phyloP scores from a whole-genome alignment of 768 basidiomycete species.

The Xerocomellus dryophilus region DNA sequence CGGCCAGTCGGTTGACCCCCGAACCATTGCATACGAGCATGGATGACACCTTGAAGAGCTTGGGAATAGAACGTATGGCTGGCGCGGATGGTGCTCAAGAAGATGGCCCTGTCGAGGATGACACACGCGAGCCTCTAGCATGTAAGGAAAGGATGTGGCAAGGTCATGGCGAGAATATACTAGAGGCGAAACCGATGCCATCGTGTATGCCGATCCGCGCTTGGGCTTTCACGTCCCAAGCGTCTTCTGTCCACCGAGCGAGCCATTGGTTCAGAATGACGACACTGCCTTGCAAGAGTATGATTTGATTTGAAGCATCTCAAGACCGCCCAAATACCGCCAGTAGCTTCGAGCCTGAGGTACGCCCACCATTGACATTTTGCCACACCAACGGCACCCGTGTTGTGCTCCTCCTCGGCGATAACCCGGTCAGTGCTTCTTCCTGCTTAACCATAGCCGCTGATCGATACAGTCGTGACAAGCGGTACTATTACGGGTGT shows the following conservation, averaged over 20 bases:
- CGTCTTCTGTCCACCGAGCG: constrained; percentile 30
- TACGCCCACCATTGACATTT: constrained; percentile 36
- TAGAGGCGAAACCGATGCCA: constrained; percentile 23
- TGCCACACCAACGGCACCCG: constrained; percentile 20
- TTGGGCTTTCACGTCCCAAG: constrained; percentile 20
- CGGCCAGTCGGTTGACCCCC: constrained; percentile 39
- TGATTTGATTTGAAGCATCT: too few species aligned
- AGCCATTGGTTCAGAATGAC: constrained; percentile 30
- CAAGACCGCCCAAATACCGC: too few species aligned
- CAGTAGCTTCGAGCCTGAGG: constrained; percentile 31
- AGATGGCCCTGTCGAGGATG: constrained; percentile 22
- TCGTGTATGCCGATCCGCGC: constrained; percentile 32
- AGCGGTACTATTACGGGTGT: too few species aligned
- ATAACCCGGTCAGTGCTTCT: constrained; percentile 16
- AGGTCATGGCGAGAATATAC: constrained; percentile 15
- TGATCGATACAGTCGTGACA: too few species aligned
- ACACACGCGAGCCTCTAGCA: constrained; percentile 7
- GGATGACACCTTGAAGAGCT: constrained; percentile 22
- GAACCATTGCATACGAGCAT: constrained; percentile 31
- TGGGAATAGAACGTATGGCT: constrained; percentile 27
- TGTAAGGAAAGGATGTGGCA: background rate
- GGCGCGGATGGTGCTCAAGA: constrained; percentile 27
- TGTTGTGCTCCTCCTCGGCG: constrained; percentile 23
- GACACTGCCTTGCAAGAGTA: constrained; percentile 25
- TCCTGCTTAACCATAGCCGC: constrained; percentile 8